These are phyloP conservation scores for Pugionium cornutum DNA, from an alignment of 345 rosid species.

Conservation along the genomic window DNA sequence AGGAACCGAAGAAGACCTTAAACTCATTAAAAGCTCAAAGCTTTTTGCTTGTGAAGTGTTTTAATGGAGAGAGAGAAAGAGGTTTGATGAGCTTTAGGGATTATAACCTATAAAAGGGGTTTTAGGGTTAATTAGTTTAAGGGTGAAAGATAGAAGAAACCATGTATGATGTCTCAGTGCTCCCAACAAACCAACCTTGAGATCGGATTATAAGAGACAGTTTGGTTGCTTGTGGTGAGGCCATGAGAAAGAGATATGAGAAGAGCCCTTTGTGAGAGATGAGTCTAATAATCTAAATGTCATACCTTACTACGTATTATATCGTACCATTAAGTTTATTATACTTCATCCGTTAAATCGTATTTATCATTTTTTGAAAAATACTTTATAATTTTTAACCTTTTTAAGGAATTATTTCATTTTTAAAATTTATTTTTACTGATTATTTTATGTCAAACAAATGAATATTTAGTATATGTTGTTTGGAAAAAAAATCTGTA, in stretches of 20 bases:
- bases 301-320: background rate
- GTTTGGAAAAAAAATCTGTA: no score
- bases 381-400: no score
- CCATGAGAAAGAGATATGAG: constrained; percentile 50
- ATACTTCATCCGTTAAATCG: no score
- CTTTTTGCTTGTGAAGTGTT: constrained; percentile 34
- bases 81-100: constrained; percentile 19
- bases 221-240: constrained; percentile 90
- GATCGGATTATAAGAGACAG: constrained; percentile 83
- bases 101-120: constrained; percentile 19
- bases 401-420: no score
- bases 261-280: constrained; percentile 38
- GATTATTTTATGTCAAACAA: no score
- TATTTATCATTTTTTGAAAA: no score
- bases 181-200: constrained; percentile 65
- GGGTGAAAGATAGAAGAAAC: constrained; percentile 28
- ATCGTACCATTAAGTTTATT: no score
- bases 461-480: no score
- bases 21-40: constrained; percentile 32
- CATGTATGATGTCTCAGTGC: constrained; percentile 64
- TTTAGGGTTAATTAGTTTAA: constrained; percentile 24
- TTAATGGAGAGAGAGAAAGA: constrained; percentile 37
- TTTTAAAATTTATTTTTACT: no score
- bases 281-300: constrained; percentile 25
- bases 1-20: background rate